Base-by-base conservation (phyloP, 2,329 filamentous ascomycete species). In the Drechslerella coelobrocha region DNA sequence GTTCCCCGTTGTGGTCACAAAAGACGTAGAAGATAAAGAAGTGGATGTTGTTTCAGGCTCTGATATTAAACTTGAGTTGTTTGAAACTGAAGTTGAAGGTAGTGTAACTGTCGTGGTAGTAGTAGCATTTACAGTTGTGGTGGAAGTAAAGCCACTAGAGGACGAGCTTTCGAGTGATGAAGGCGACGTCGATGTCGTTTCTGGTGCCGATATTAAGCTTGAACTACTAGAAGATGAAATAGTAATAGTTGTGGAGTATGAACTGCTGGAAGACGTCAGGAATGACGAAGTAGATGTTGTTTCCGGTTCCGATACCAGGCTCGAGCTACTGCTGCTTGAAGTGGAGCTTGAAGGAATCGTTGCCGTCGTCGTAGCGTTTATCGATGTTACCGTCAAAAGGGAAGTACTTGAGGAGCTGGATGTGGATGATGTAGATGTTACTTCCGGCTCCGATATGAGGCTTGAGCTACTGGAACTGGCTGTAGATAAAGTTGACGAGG, bases 391-490 rank as follows among this genome's bases (percentile, higher is more conserved):
- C 12, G 29, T 31, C 12, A 12, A 41, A 17, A 8, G n/a, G 9
- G 19, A 7, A 27, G 5, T 27, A 9, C 6, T 50, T 8, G 24
- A 24, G 10, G 52, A 52, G 17, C 23, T 50, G 55, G 17, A 31
- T 26, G 17, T 50, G 61, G 17, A 68, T 26, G 12, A 59, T n/a
- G 45, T 41, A 8, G 65, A 62, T 27, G 65, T 61, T 10, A 51
- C 29, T 10, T 52, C 63, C 2, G 45, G 41, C 10, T 52, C 63
- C 6, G 45, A 27, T 8, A 50, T 50, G 23, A 50, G 5, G 17
- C 45, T 50, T 6, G 19, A 50, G 19, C 6, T 45, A 17, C 41
- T 21, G 14, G 47, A 51, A 12, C 23, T 51, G 27, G 41, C 12
- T 39, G 34, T 19, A 19, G 41, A 19, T 21, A 17, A 45, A 19